Evolutionary conservation across 768 basidiomycete species (phyloP), one percentile per base, ranked within the genome.

Genomic region (Dioszegia hungarica): DNA sequence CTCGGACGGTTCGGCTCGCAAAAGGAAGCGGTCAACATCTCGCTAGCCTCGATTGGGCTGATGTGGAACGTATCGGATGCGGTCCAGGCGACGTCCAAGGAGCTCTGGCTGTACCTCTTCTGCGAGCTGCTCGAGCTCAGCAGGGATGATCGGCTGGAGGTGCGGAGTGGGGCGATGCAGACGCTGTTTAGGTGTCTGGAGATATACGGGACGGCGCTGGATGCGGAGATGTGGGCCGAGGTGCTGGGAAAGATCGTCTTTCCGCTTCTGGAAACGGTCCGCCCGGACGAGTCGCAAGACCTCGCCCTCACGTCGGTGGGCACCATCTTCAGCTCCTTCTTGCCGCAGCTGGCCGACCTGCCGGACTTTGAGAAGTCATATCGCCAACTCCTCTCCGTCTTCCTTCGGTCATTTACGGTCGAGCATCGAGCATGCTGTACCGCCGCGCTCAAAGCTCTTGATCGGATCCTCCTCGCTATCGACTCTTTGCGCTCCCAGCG

Each of bases 61-160:
- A 79, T 99, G 4, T 98, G 94, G 94, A 87, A 89, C 59, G 89
- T 99, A 0, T 95, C 93, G 0, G 94, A 99, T 71, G 88, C 90
- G 1, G 89, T 98, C 33, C 91, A 94, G 68, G 82, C 84, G 0
- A 84, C 85, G 63, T 90, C 90, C 67, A 89, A 85, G 67, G 83
- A 84, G 1, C 77, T 97, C n/a, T 99, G 94, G 94, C 89, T 95
- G 84, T 87, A 86, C 75, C 82, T 97, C 5, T 79, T 98, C 2
- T 78, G 85, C 5, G 89, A 92, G 73, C 83, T 97, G 2, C 81
- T 93, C 3, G 85, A 85, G 0, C 79, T 97, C 1, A 90, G 89
- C 60, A 82, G 84, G 2, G 94, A 97, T 67, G 69, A 81, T 0
- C 82, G 94, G 29, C 84, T 86, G 19, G 93, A 99, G 71, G 90